phyloP scores from a whole-genome alignment of 2,329 filamentous ascomycete species.

The Xylaria digitata region DNA sequence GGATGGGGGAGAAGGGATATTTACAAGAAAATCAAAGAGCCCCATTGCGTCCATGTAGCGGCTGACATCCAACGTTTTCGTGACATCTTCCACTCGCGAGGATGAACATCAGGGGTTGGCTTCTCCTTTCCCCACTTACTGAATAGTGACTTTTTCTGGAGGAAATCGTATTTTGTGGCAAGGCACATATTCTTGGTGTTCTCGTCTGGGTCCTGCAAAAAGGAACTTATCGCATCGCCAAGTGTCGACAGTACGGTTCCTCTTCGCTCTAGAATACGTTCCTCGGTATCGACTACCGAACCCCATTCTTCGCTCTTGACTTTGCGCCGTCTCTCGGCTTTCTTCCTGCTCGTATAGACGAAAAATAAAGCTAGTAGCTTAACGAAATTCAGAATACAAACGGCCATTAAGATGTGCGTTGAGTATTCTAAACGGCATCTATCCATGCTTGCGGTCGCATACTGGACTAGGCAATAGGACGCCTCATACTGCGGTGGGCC shows the following conservation, averaged over 20 bases:
- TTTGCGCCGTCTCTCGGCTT: conserved; percentile 15
- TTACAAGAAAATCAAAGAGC: conserved; percentile 30
- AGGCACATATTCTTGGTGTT: conserved; percentile 45
- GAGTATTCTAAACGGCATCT: conserved; percentile 46
- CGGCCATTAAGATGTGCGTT: conserved; percentile 39
- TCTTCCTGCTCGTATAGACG: conserved; percentile 34
- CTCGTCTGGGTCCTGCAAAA: conserved; percentile 43
- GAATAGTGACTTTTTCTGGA: background rate
- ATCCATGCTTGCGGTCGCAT: background rate
- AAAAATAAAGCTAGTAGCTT: conserved; percentile 40
- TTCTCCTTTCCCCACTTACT: conserved; percentile 3
- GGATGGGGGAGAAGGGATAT: background rate
- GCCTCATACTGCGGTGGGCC: conserved; percentile 42
- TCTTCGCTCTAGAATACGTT: conserved; percentile 2
- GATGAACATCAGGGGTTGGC: background rate
- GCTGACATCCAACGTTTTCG: conserved; percentile 37
- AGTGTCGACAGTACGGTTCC: conserved; percentile 42
- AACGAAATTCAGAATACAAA: conserved; percentile 41
- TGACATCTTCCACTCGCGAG: conserved; percentile 29
- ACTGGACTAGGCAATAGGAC: conserved; percentile 44
- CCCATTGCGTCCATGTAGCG: conserved; percentile 25
- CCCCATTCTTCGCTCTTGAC: conserved; percentile 19
- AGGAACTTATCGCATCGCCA: conserved; percentile 47
- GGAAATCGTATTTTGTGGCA: conserved; percentile 40
- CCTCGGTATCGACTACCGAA: background rate